These are phyloP conservation scores for Russula sp. DNA, from an alignment of 768 basidiomycete genomes.

Conservation along the genomic window DNA sequence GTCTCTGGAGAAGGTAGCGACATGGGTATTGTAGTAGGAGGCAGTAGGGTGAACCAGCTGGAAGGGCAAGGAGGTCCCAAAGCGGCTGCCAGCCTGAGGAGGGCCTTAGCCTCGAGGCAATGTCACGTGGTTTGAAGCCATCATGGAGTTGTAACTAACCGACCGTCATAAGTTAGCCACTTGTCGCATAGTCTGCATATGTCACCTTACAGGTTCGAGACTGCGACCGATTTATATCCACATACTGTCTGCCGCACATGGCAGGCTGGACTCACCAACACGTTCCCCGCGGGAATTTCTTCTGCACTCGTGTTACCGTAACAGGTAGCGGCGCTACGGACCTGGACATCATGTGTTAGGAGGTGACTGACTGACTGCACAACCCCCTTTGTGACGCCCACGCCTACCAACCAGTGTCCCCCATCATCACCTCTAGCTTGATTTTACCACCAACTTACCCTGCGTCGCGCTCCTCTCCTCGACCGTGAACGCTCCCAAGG, in stretches of 20 bases:
- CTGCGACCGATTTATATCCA: background rate
- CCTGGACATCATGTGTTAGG: background rate
- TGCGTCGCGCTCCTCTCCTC: background rate
- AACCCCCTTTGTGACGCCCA: background rate
- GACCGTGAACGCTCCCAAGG: background rate
- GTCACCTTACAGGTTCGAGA: background rate
- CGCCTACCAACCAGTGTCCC: background rate
- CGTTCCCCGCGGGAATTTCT: background rate
- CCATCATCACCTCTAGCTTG: background rate
- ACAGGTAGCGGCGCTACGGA: constrained; percentile 14
- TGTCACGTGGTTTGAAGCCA: too few species aligned
- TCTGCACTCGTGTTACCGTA: constrained; percentile 1
- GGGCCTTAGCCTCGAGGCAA: too few species aligned
- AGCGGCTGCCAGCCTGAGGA: too few species aligned
- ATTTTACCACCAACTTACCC: background rate
- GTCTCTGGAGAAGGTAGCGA: too few species aligned
- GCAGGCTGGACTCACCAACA: background rate
- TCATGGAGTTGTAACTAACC: too few species aligned
- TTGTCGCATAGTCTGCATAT: too few species aligned
- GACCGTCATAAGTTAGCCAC: too few species aligned
- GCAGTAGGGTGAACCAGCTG: too few species aligned
- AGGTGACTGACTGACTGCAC: background rate
- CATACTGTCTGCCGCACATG: background rate
- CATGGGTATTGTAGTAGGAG: too few species aligned
- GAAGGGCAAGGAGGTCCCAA: too few species aligned